These are phyloP conservation scores for Hyphopichia wangnamkhiaoensis DNA, from an alignment of 1,139 yeast species.

Conservation along the genomic window DNA sequence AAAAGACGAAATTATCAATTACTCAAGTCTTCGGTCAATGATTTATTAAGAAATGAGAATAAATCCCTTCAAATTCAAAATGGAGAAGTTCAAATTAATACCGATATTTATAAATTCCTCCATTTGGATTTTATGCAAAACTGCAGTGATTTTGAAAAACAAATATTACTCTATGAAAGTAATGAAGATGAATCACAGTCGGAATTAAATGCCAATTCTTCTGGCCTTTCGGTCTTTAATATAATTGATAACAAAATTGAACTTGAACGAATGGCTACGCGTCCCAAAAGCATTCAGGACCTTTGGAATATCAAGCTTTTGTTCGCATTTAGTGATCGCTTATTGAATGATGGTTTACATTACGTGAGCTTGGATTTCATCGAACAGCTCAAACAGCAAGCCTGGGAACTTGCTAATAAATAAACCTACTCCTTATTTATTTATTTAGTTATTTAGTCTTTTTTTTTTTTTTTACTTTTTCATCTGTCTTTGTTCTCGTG, in stretches of 20 bases:
- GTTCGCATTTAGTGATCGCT: constrained; percentile 59
- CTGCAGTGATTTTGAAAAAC: constrained; percentile 36
- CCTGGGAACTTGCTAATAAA: constrained; percentile 31
- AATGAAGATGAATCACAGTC: constrained; percentile 16
- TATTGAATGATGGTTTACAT: constrained; percentile 30
- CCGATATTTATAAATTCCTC: constrained; percentile 24
- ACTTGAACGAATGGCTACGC: constrained; percentile 42
- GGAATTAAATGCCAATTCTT: constrained; percentile 11
- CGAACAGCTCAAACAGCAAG: constrained; percentile 48
- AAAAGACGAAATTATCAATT: constrained; percentile 45
- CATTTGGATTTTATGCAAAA: constrained; percentile 25
- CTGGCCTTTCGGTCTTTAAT: constrained; percentile 41
- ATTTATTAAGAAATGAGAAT: constrained; percentile 37
- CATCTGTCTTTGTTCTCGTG: too few species aligned
- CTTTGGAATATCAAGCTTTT: constrained; percentile 67
- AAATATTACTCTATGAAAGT: constrained; percentile 33
- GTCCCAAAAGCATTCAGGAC: constrained; percentile 53
- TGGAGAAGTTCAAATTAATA: constrained; percentile 26
- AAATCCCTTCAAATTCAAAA: constrained; percentile 31
- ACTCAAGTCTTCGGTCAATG: constrained; percentile 36
- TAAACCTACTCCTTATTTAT: too few species aligned
- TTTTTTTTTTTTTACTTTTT: not conserved
- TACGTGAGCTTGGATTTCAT: constrained; percentile 52
- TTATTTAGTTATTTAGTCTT: too few species aligned
- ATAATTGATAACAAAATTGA: constrained; percentile 61